A percentile compares a stretch with the other conserved stretches of the same genome.
Evolutionary conservation across 2,329 filamentous ascomycete species (phyloP).

Genomic region (Rutstroemia sp.): DNA sequence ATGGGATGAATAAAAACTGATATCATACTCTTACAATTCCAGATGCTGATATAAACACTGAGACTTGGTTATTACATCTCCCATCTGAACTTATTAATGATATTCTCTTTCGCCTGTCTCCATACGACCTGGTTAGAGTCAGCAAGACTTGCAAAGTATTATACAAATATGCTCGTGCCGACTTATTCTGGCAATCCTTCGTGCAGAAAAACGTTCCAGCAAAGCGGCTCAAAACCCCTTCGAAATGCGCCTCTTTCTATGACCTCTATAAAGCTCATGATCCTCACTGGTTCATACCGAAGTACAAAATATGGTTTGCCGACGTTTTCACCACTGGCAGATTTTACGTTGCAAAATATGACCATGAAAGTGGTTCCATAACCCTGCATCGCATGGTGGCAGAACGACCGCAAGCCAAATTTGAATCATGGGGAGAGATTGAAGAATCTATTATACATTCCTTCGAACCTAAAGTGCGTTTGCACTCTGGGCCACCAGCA

Average conservation of each 20-base stretch:
- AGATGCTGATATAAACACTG: not conserved
- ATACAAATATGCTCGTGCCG: slow-evolving; percentile 50
- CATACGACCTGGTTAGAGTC: slow-evolving; percentile 54
- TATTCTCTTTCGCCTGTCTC: slow-evolving; percentile 60
- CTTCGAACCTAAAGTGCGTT: slow-evolving; percentile 61
- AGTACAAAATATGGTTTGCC: slow-evolving; percentile 78
- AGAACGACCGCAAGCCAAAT: slow-evolving; percentile 45
- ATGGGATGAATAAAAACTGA: slow-evolving; percentile 1
- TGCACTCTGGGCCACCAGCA: slow-evolving; percentile 71
- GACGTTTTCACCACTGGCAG: slow-evolving; percentile 68
- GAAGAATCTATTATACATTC: slow-evolving; percentile 60
- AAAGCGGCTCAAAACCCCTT: slow-evolving; percentile 42
- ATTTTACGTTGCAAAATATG: slow-evolving; percentile 41
- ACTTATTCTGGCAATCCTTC: slow-evolving; percentile 64
- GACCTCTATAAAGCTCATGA: slow-evolving; percentile 69
- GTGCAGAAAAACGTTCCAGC: slow-evolving; percentile 63
- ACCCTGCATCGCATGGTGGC: slow-evolving; percentile 74
- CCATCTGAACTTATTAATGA: slow-evolving; percentile 69
- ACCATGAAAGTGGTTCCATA: slow-evolving; percentile 65
- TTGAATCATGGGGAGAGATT: slow-evolving; percentile 59
- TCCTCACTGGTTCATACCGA: slow-evolving; percentile 77
- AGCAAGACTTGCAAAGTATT: slow-evolving; percentile 57
- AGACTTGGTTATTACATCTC: slow-evolving; percentile 42
- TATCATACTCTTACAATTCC: not conserved
- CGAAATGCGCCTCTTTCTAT: slow-evolving; percentile 56